Conservation (phyloP, 2,329 filamentous ascomycete species). For the Colletotrichum sp. region DNA sequence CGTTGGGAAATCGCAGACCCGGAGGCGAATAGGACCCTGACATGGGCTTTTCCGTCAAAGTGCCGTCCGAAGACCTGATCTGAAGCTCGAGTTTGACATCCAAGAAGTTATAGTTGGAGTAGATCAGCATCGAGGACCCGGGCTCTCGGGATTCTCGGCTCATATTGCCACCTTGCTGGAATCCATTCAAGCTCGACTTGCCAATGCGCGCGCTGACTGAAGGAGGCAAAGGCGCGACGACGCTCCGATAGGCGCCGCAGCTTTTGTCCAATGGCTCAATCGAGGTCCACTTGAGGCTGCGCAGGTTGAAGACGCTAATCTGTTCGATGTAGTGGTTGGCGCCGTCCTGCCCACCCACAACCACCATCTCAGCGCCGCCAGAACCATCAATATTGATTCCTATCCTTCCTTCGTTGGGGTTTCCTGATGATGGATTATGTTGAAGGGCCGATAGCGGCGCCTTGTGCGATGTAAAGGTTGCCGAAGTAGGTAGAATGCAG, state of each 20-base stretch:
- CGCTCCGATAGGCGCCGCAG: conserved; percentile 94
- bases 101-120: conserved; percentile 98
- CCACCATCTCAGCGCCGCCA: conserved; percentile 95
- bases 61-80: conserved; percentile 82
- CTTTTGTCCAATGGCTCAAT: conserved; percentile 87
- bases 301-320: conserved; percentile 96
- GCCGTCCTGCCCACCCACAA: conserved; percentile 95
- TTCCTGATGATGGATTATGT: conserved; percentile 83
- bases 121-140: conserved; percentile 86
- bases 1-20: conserved; percentile 92
- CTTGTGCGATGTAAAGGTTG: conserved; percentile 82
- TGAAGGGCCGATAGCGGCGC: conserved; percentile 87
- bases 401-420: conserved; percentile 85
- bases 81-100: conserved; percentile 97
- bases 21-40: conserved; percentile 85
- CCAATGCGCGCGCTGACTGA: conserved; percentile 70
- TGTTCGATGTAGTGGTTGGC: conserved; percentile 99
- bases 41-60: conserved; percentile 87
- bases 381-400: conserved; percentile 89
- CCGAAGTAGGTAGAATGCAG: conserved; percentile 86
- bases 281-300: conserved; percentile 93
- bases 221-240: conserved; percentile 81
- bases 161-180: conserved; percentile 50
- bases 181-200: conserved; percentile 51
- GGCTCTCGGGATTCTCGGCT: conserved; percentile 60